These are phyloP conservation scores for Emergomyces orientalis DNA, from an alignment of 2,329 filamentous ascomycete genomes.

Conservation along the genomic window DNA sequence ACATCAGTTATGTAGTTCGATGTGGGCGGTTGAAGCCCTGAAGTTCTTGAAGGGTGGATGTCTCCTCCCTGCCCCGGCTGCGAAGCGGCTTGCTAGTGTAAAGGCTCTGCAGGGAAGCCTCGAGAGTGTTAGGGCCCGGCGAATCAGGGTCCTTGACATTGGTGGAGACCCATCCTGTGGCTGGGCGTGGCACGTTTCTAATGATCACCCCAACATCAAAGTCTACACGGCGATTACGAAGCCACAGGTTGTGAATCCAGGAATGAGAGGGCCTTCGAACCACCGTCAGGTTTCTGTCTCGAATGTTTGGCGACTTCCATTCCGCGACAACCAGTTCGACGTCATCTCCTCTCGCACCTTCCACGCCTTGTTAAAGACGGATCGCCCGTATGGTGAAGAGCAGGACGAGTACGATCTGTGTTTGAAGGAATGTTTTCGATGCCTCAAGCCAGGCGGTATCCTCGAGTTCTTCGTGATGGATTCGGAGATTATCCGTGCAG, in stretches of 20 bases:
- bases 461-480: conserved; percentile 87
- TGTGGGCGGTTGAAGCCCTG: conserved; percentile 55
- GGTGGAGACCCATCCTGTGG: conserved; percentile 77
- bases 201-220: conserved; percentile 74
- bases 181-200: conserved; percentile 91
- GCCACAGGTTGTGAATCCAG: conserved; percentile 61
- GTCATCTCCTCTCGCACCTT: conserved; percentile 83
- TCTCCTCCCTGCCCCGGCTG: conserved; percentile 48
- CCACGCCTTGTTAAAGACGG: conserved; percentile 67
- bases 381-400: conserved; percentile 53
- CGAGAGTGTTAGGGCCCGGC: conserved; percentile 29
- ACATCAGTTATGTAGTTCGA: conserved; percentile 53
- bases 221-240: conserved; percentile 81
- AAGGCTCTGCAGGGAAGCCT: conserved; percentile 18
- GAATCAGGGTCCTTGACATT: conserved; percentile 69
- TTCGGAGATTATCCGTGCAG: conserved; percentile 78
- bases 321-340: conserved; percentile 78
- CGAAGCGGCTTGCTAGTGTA: conserved; percentile 28
- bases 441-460: conserved; percentile 86
- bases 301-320: conserved; percentile 71
- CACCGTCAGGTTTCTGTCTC: conserved; percentile 75
- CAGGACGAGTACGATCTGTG: conserved; percentile 83
- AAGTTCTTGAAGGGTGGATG: conserved; percentile 52
- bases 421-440: conserved; percentile 75
- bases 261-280: conserved; percentile 74